Evolutionary conservation across 2,329 filamentous ascomycete genomes (phyloP), one percentile per base, ranked within the genome.

Genomic region (Lomentospora prolificans): DNA sequence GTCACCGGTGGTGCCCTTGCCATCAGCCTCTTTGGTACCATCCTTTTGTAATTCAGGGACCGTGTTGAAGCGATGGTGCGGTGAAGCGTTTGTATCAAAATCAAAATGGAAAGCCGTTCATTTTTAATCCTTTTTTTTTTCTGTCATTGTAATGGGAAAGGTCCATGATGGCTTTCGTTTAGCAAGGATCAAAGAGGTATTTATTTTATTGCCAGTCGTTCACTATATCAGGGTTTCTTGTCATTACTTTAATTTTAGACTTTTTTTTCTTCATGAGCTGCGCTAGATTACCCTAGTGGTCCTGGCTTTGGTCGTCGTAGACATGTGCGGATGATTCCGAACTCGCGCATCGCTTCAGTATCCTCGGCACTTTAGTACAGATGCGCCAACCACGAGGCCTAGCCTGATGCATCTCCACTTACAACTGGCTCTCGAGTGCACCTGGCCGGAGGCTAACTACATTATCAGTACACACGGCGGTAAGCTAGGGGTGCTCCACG

Each of bases 1-100:
- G 62, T 73, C 48, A 68, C 68, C 44, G 69, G 64, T 30, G 58
- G 66, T 17, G 62, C 68, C 31, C 59, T 72, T 27, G 48, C 67
- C 57, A 70, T 72, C 57, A 68, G 70, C 41, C 58, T 74, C 22
- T 66, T 73, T 27, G 72, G 71, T 57, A 65, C 71, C 44, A 59
- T 73, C 58, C 59, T 73, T 48, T 63, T 75, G 63, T 75, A 72
- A 69, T 59, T 22, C 50, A 55, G 19, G n/a, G n/a, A n/a, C n/a
- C n/a, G n/a, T n/a, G n/a, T n/a, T n/a, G n/a, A n/a, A 56, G 30
- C 17, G 44, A 46, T 12, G n/a, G 48, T 51, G 14, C n/a, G 17
- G 10, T 17, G 48, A 17, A 9, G 48, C 25, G 6, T 51, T 17
- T 28, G 48, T 31, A 31, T 51, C 10, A 7, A 10, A 14, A 22